These are phyloP conservation scores for Pseudoturritis turrita DNA, from an alignment of 345 rosid species.

Conservation along the genomic window DNA sequence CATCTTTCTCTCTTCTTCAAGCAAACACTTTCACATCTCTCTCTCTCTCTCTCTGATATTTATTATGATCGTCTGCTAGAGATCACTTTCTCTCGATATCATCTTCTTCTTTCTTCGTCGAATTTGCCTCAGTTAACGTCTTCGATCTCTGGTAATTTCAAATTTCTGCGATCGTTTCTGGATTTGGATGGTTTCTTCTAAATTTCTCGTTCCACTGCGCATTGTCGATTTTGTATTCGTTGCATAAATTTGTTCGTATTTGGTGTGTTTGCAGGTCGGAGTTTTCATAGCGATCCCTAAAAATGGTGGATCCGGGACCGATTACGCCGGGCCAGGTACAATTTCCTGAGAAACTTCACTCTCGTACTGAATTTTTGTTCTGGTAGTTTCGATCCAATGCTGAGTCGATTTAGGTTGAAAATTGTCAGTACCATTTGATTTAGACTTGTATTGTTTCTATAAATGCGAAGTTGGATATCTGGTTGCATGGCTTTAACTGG, in stretches of 20 bases:
- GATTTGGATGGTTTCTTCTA: background rate
- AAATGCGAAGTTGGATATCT: background rate
- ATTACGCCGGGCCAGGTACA: slow-evolving; percentile 87
- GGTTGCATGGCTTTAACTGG: background rate
- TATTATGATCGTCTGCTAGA: slow-evolving; percentile 35
- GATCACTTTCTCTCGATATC: slow-evolving; percentile 20
- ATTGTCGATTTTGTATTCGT: slow-evolving; percentile 1
- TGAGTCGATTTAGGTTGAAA: background rate
- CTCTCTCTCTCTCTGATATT: slow-evolving; percentile 26
- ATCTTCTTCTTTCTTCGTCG: background rate
- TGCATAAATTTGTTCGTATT: background rate
- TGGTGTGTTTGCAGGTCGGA: slow-evolving; percentile 21
- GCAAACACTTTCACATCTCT: slow-evolving; percentile 40
- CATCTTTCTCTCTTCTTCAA: slow-evolving; percentile 53
- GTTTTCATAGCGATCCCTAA: slow-evolving; percentile 19
- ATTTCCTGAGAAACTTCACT: background rate
- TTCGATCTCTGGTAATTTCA: slow-evolving; percentile 31
- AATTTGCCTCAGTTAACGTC: background rate
- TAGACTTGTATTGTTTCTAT: background rate
- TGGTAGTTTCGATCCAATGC: slow-evolving; percentile 17
- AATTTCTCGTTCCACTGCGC: background rate
- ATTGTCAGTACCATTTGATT: background rate
- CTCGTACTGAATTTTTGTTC: background rate
- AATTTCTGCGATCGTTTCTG: background rate
- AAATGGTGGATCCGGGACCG: slow-evolving; percentile 63